Evolutionary conservation across 2,329 filamentous ascomycete species (phyloP).

Genomic region (Chaetomiaceae sp.): DNA sequence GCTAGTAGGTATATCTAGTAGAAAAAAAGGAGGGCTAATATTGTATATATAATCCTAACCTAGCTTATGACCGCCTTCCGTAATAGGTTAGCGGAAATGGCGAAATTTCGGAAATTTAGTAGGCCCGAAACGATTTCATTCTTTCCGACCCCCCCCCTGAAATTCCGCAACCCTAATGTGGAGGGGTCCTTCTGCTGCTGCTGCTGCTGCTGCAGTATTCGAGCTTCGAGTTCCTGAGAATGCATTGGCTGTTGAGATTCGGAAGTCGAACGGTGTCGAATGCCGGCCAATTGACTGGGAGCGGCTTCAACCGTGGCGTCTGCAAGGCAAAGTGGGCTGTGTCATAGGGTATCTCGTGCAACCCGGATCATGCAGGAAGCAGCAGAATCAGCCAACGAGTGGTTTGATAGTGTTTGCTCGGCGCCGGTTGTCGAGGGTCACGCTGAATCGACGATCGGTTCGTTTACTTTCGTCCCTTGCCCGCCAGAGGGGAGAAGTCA

Average conservation of each 20-base stretch:
- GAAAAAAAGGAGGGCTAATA: too few relatives aligned
- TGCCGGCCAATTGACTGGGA: not conserved
- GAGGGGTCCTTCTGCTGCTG: not conserved
- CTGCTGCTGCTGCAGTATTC: too few relatives aligned
- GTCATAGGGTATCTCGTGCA: constrained; percentile 23
- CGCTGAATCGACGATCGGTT: constrained; percentile 8
- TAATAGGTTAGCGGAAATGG: too few relatives aligned
- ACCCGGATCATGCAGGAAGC: constrained; percentile 20
- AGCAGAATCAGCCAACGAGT: constrained; percentile 25
- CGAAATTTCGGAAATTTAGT: too few relatives aligned
- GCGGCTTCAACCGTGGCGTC: constrained; percentile 6
- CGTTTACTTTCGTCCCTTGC: not conserved
- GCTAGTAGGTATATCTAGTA: too few relatives aligned
- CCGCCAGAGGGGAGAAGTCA: too few relatives aligned
- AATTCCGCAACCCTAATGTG: too few relatives aligned
- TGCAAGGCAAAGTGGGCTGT: constrained; percentile 8
- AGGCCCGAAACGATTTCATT: too few relatives aligned
- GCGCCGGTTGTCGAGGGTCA: constrained; percentile 8
- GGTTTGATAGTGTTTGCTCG: constrained; percentile 16
- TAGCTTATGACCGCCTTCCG: too few relatives aligned
- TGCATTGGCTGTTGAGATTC: not conserved
- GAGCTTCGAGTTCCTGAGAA: not conserved
- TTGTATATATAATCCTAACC: too few relatives aligned
- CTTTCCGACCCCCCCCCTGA: too few relatives aligned
- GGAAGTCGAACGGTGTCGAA: not conserved